phyloP scores from a whole-genome alignment of 192 early-diverging fungal genomes.

The Pilaira anomala region DNA sequence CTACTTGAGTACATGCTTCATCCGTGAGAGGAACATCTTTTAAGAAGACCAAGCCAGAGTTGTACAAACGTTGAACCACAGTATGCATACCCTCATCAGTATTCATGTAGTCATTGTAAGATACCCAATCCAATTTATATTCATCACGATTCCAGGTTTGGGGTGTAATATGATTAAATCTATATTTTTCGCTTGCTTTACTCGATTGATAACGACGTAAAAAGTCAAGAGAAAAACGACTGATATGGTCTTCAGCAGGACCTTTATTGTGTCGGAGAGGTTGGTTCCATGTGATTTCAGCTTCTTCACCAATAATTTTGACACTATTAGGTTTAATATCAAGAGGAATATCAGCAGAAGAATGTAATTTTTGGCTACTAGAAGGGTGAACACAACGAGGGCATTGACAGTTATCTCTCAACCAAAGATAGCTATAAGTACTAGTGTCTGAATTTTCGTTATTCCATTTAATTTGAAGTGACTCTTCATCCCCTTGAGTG shows the following conservation, averaged over 20 bases:
- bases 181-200: slow-evolving; percentile 7
- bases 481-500: slow-evolving; percentile 1
- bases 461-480: slow-evolving; percentile 16
- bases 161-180: slow-evolving; percentile 33
- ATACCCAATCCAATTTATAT: slow-evolving; percentile 45
- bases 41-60: slow-evolving; percentile 69
- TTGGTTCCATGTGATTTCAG: slow-evolving; percentile 49
- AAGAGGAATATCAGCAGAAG: slow-evolving; percentile 46
- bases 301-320: slow-evolving; percentile 20
- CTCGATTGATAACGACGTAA: slow-evolving; percentile 25
- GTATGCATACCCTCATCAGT: slow-evolving; percentile 48
- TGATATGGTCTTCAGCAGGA: slow-evolving; percentile 34
- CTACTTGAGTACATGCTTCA: slow-evolving; percentile 54
- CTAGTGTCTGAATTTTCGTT: not conserved
- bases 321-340: slow-evolving; percentile 37
- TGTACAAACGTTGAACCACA: slow-evolving; percentile 55
- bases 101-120: slow-evolving; percentile 57
- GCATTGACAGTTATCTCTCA: slow-evolving; percentile 61
- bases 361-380: slow-evolving; percentile 57
- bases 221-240: slow-evolving; percentile 36
- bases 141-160: slow-evolving; percentile 41
- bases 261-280: slow-evolving; percentile 36
- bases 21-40: slow-evolving; percentile 59
- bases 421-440: slow-evolving; percentile 46
- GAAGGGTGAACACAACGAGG: slow-evolving; percentile 53